These are phyloP conservation scores for Epichloe glyceriae DNA, from an alignment of 2,329 filamentous ascomycete species.

Conservation along the genomic window DNA sequence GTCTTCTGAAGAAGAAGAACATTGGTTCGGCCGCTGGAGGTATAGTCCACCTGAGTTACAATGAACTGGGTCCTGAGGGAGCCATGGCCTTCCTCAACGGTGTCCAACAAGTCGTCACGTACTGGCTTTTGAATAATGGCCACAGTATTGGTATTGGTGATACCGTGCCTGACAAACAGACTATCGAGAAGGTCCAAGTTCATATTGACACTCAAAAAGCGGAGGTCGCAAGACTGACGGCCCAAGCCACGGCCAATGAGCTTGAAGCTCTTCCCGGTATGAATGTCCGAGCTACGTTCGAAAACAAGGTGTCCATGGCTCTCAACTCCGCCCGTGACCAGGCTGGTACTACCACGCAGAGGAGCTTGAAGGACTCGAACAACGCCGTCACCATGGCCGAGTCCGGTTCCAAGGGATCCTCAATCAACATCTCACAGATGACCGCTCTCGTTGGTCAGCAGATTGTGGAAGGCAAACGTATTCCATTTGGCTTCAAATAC, in stretches of 20 bases:
- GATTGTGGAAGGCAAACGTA: constrained; percentile 95
- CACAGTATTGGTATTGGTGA: constrained; percentile 98
- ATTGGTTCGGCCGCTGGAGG: constrained; percentile 83
- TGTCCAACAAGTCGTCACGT: constrained; percentile 85
- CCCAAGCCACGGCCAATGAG: constrained; percentile 67
- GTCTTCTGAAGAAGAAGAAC: constrained; percentile 83
- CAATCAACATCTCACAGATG: constrained; percentile 99
- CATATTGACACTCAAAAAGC: constrained; percentile 73
- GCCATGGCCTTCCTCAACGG: constrained; percentile 95
- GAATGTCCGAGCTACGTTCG: constrained; percentile 96
- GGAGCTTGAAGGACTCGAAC: constrained; percentile 88
- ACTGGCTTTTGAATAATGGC: constrained; percentile 92
- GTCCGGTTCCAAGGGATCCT: constrained; percentile 95
- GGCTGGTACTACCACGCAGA: constrained; percentile 83
- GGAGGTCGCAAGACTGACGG: constrained; percentile 64
- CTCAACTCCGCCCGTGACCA: constrained; percentile 93
- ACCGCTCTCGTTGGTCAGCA: constrained; percentile 95
- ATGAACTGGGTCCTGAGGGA: constrained; percentile 74
- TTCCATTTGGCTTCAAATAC: constrained; percentile 98
- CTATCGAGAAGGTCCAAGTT: constrained; percentile 71
- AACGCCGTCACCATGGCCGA: constrained; percentile 94
- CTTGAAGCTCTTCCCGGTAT: constrained; percentile 94
- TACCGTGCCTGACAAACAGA: constrained; percentile 79
- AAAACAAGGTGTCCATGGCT: constrained; percentile 89
- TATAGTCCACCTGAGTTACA: constrained; percentile 92